These are phyloP conservation scores for Pisolithus microcarpus DNA, from an alignment of 768 basidiomycete species.

Conservation along the genomic window DNA sequence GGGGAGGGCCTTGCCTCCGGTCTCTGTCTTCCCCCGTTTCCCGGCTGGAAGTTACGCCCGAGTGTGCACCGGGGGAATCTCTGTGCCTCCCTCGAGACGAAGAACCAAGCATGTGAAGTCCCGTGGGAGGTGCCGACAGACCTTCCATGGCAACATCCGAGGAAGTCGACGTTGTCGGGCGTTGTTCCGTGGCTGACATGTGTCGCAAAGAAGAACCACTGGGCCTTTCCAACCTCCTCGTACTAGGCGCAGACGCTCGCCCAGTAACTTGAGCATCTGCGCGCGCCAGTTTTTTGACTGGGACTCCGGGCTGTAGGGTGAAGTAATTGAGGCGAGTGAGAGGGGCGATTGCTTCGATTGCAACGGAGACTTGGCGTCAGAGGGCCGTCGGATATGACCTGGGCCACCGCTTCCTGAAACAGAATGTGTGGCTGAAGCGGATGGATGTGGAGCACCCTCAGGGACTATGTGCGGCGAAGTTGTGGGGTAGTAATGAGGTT, in stretches of 20 bases:
- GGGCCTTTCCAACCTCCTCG: conserved; percentile 27
- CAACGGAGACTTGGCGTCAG: conserved; percentile 26
- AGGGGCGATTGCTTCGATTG: conserved; percentile 32
- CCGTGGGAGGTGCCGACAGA: conserved; percentile 21
- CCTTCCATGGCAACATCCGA: conserved; percentile 27
- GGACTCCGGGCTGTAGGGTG: conserved; percentile 30
- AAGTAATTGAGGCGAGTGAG: conserved; percentile 35
- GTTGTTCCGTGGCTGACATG: conserved; percentile 19
- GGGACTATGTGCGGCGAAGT: conserved; percentile 22
- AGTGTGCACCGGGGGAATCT: conserved; percentile 24
- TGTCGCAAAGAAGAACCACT: conserved; percentile 35
- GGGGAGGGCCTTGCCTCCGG: conserved; percentile 21
- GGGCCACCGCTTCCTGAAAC: conserved; percentile 9
- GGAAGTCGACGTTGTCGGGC: conserved; percentile 13
- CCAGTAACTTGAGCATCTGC: conserved; percentile 67
- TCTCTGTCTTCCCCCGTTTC: conserved; percentile 30
- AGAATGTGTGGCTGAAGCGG: conserved; percentile 15
- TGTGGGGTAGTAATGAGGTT: conserved; percentile 22
- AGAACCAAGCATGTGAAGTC: conserved; percentile 27
- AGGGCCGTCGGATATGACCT: conserved; percentile 21
- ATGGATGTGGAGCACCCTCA: conserved; percentile 13
- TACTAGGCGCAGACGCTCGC: conserved; percentile 70
- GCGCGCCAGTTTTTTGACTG: conserved; percentile 73
- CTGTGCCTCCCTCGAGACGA: conserved; percentile 29
- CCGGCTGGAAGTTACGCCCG: conserved; percentile 24